Evolutionary conservation across 805 yeast genomes (phyloP).

Genomic region (Saturnispora kantuleensis): DNA sequence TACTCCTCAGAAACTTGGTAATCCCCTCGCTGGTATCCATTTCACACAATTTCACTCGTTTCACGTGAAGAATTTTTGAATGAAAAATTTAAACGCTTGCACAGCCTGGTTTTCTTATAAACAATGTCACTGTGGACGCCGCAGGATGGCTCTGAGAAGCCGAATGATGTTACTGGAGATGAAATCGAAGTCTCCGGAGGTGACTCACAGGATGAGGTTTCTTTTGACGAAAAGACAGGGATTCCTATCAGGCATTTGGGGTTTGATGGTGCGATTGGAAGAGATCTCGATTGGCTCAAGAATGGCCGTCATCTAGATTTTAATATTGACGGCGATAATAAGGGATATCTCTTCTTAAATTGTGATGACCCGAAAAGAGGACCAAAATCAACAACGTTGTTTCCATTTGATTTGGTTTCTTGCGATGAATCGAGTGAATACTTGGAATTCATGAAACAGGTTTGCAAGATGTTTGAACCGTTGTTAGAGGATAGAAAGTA

Average conservation of each 20-base stretch:
- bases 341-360: background rate
- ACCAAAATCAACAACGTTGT: constrained; percentile 21
- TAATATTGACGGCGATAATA: constrained; percentile 15
- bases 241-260: constrained; percentile 26
- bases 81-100: too few species aligned
- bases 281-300: constrained; percentile 26
- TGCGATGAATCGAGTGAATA: constrained; percentile 34
- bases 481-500: constrained; percentile 35
- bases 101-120: too few species aligned
- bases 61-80: too few species aligned
- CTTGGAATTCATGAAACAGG: constrained; percentile 35
- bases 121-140: constrained; percentile 4
- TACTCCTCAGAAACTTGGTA: constrained; percentile 51
- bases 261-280: constrained; percentile 25
- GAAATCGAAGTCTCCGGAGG: constrained; percentile 8
- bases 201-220: constrained; percentile 6
- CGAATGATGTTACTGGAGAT: background rate
- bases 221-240: constrained; percentile 18
- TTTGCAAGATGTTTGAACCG: constrained; percentile 45
- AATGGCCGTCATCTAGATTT: constrained; percentile 32
- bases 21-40: constrained; percentile 35
- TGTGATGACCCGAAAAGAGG: background rate
- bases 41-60: background rate
- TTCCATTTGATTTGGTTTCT: constrained; percentile 29
- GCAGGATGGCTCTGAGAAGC: background rate